A percentile compares a stretch with the other conserved stretches of the same genome.
phyloP scores from a whole-genome alignment of 192 early-diverging fungal species.

The Pilaira anomala region DNA sequence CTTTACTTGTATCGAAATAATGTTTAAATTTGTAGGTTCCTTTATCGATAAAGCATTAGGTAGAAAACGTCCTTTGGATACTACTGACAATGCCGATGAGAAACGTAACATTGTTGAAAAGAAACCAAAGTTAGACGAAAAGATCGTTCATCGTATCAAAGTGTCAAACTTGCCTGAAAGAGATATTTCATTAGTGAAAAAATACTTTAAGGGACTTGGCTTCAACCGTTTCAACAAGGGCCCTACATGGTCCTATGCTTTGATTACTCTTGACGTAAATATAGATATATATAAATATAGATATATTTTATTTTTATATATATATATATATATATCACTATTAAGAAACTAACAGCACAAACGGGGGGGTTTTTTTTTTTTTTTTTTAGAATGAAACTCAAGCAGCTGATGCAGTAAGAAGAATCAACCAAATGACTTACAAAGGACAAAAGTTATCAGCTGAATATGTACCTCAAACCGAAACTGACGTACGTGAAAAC shows the following conservation, averaged over 20 bases:
- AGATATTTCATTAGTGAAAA: conserved; percentile 21
- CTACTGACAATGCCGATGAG: conserved; percentile 6
- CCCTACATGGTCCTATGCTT: conserved; percentile 29
- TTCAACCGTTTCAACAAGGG: conserved; percentile 24
- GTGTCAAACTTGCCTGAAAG: conserved; percentile 25
- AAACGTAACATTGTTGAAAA: conserved; percentile 1
- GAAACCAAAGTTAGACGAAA: conserved; percentile 17
- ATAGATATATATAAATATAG: neutral
- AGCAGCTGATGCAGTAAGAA: too few species aligned
- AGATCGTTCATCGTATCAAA: conserved; percentile 18
- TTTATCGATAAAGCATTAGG: conserved; percentile 16
- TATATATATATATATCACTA: neutral
- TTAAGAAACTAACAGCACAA: too few species aligned
- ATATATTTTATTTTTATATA: neutral
- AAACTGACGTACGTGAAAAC: too few species aligned
- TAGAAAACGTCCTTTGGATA: conserved; percentile 20
- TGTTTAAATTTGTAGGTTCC: conserved; percentile 19
- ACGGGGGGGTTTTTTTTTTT: neutral
- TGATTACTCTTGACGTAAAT: conserved; percentile 29
- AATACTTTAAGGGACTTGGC: conserved; percentile 24
- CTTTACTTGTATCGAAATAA: neutral
- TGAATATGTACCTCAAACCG: too few species aligned
- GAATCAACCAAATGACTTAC: too few species aligned
- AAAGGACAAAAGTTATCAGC: too few species aligned
- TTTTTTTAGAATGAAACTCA: too few species aligned